Evolutionary conservation across 2,329 filamentous ascomycete genomes (phyloP), one percentile per base, ranked within the genome.

Genomic region (Cladophialophora bantiana): DNA sequence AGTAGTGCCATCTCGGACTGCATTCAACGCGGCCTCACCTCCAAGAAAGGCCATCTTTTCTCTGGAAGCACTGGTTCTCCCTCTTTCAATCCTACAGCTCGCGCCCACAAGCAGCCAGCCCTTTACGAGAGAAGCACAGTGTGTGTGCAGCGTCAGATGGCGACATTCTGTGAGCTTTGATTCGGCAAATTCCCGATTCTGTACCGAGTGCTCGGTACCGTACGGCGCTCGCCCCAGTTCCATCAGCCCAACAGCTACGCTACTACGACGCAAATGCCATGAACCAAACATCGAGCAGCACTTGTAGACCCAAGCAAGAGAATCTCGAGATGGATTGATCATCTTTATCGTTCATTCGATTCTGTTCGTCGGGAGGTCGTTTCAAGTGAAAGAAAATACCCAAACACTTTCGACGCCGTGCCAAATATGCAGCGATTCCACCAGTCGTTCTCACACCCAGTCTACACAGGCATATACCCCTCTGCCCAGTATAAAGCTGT

Each of bases 351-450:
- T 31, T 31, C 55, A 38, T 45, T 58, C 12, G 34, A 58, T 38
- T 55, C 18, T 52, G 42, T 32, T 60, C 58, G 42, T 63, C 50
- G 57, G 32, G 26, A 18, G 53, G 61, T 57, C 61, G 53, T 63
- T 18, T 31, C 52, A 56, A 50, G 32, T 18, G 9, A 35, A 18
- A 57, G n/a, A 20, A 40, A 57, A 34, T 53, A 50, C 45, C 45
- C 45, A 26, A 50, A 26, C 18, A 13, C 34, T 40, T 55, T 63
- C 31, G 12, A 62, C 64, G 64, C 64, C 64, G 18, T 54, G 26
- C 32, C 54, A 54, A 48, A 59, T 31, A 66, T 62, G 62, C 48
- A 60, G 54, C 55, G 58, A 42, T 42, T 50, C 42, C 57, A 20
- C 18, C 57, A 31, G 34, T 34, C 18, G 9, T 32, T 31, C 20